Evolutionary conservation across 345 rosid species (phyloP), one percentile per base, ranked within the genome.

Genomic region (Schrenkiella parvula): DNA sequence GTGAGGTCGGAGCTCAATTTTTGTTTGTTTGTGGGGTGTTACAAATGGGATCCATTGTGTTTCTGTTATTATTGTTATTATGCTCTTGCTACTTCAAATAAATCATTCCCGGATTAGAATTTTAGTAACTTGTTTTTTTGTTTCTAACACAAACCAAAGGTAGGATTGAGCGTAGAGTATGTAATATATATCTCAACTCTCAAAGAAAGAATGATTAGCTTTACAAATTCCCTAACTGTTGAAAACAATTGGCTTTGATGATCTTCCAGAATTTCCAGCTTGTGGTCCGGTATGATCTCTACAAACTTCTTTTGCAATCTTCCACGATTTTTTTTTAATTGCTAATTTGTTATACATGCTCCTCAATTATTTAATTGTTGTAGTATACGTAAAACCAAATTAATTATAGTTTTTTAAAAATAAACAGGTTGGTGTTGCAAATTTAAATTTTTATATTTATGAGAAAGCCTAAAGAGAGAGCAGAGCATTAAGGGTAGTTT

Each of bases 231-330:
- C 17, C 76, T 31, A 29, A 84, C 83, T 12, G 52, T 8, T 1
- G 85, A 76, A 21, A 80, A 70, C 39, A 88, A 75, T 63, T 82
- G 71, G n/a, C 75, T 19, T 78, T 83, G 86, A 71, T 86, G 89
- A 2, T 43, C 89, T 68, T 81, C 66, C n/a, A 89, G 34, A 25
- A 83, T 82, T 50, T 78, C 82, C 48, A 89, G 43, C 63, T 82
- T 71, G 72, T 85, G 89, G 79, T 82, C 86, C 3, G 78, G 79
- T 66, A 83, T 87, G 65, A 81, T 15, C 5, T 55, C 84, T 77
- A 92, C 90, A 78, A 28, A 87, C n/a, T n/a, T n/a, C n/a, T n/a
- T 54, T 85, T 77, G 96, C 92, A 78, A 25, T 89, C 92, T 78
- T 78, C 84, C 32, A 78, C 78, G 5, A 28, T 28, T 1, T 2